Base-by-base conservation (phyloP, 345 rosid genomes). In the Gossypium herbaceum region DNA sequence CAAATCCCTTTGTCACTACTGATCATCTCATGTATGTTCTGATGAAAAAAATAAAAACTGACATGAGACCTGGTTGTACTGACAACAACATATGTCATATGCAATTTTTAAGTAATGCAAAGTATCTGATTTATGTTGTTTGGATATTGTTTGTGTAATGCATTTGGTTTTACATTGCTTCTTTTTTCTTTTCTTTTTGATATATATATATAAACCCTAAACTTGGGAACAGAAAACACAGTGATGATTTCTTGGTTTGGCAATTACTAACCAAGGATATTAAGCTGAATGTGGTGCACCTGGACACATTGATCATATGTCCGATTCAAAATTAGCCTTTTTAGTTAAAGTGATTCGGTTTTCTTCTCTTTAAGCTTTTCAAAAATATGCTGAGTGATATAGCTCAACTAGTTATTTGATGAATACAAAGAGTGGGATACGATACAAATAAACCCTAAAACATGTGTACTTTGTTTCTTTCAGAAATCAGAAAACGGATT, bases 11-110 rank as follows among this genome's bases (percentile, higher is more conserved):
- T 5, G 16, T 15, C 73, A 50, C 13, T 69, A 39, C 41, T 34
- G 41, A 9, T 17, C 3, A 47, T 64, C 41, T 64, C 71, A 9
- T 45, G 41, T 34, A 34, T 15, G 13, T 55, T 56, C 4, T 41
- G 20, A 39, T 72, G 52, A 12, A 22, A 57, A 24, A 59, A 58
- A 59, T 72, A 59, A 72, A 34, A 58, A 4, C 48, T 59, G 68
- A 25, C 41, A 15, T 39, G 2, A 5, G 34, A 56, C 22, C 15
- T 72, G 27, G 51, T 24, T 34, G 48, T 51, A n/a, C 47, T n/a
- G 44, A 52, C 73, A 54, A 70, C 16, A 54, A 52, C 4, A n/a
- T 3, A 12, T 39, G 51, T 19, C 19, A 51, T 10, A 41, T 69
- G 59, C 24, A 27, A 16, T 29, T 9, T 1, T 24, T 12, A 48